Base-by-base conservation (phyloP, 495 filamentous ascomycete genomes). In the Aspergillus campestris region DNA sequence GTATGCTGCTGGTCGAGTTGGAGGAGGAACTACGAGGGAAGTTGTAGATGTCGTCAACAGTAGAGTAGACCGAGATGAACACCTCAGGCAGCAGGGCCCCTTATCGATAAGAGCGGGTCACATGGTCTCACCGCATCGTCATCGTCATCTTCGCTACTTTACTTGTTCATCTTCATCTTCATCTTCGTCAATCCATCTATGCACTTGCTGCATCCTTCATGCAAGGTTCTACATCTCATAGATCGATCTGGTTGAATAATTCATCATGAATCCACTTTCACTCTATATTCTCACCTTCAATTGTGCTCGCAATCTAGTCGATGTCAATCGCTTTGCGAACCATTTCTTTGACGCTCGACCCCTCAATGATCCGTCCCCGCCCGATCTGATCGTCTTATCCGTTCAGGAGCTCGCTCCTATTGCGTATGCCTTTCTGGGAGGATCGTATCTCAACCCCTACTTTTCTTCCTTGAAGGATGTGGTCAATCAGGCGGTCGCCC, bases 331-430 rank as follows among this genome's bases (percentile, higher is more conserved):
- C 43, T 89, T 92, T 56, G 79, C 86, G 11, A 51, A 75, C 4
- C 79, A 88, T 55, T 69, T 97, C 49, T 82, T 89, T 68, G 69
- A 80, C 51, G 82, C 77, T 29, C 75, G 95, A 36, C 67, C 75
- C 43, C 56, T 67, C 42, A 69, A 73, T 55, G 63, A 66, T 14
- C 45, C 36, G 44, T 44, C 43, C 43, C 49, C 66, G n/a, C 87
- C 87, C 0, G 82, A 88, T 31, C 53, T 91, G 34, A 73, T 91
- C 45, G 77, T 86, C 50, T 71, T 83, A 55, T 90, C 81, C 34
- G 78, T 98, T 10, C 89, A 98, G 66, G 92, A 98, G 64, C 75
- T 95, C 47, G 86, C 89, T 6, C 92, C 94, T 0, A 74, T 96
- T 28, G 73, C 81, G 24, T 78, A 86, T 53, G 74, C 87, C 11